phyloP scores from a whole-genome alignment of 352 stramenopile genomes.

The Nothophytophthora sp. region DNA sequence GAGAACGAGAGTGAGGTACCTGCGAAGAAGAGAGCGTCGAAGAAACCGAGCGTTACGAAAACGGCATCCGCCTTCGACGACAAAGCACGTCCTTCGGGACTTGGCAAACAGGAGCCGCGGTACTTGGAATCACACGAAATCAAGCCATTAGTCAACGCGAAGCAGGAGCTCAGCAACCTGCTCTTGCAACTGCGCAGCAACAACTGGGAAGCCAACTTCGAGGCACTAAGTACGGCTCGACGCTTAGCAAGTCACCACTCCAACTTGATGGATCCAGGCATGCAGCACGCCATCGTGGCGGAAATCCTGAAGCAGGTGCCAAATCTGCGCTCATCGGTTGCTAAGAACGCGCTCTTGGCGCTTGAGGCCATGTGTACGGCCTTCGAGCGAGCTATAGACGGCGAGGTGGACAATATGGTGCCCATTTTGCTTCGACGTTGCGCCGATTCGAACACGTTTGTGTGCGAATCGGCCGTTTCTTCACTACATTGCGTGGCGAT shows the following conservation, averaged over 20 bases:
- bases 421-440: slow-evolving; percentile 66
- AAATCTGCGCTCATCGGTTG: slow-evolving; percentile 72
- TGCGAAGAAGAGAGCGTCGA: slow-evolving; percentile 2
- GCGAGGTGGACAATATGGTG: slow-evolving; percentile 59
- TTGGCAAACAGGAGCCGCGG: slow-evolving; percentile 56
- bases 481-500: slow-evolving; percentile 52
- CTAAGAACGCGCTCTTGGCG: slow-evolving; percentile 77
- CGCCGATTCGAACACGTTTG: slow-evolving; percentile 72
- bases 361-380: slow-evolving; percentile 58
- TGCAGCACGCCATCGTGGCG: slow-evolving; percentile 43
- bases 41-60: slow-evolving; percentile 11
- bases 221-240: slow-evolving; percentile 56
- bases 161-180: slow-evolving; percentile 48
- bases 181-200: slow-evolving; percentile 37
- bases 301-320: slow-evolving; percentile 63
- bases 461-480: slow-evolving; percentile 58
- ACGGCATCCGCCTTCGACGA: slow-evolving; percentile 6
- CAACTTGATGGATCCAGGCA: slow-evolving; percentile 34
- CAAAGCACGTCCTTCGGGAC: slow-evolving; percentile 7
- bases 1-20: not conserved
- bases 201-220: slow-evolving; percentile 70
- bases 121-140: slow-evolving; percentile 70
- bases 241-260: slow-evolving; percentile 58
- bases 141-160: slow-evolving; percentile 50
- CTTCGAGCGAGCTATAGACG: slow-evolving; percentile 52